Conservation (phyloP, 2,329 filamentous ascomycete species). For the Colletotrichum tabaci region DNA sequence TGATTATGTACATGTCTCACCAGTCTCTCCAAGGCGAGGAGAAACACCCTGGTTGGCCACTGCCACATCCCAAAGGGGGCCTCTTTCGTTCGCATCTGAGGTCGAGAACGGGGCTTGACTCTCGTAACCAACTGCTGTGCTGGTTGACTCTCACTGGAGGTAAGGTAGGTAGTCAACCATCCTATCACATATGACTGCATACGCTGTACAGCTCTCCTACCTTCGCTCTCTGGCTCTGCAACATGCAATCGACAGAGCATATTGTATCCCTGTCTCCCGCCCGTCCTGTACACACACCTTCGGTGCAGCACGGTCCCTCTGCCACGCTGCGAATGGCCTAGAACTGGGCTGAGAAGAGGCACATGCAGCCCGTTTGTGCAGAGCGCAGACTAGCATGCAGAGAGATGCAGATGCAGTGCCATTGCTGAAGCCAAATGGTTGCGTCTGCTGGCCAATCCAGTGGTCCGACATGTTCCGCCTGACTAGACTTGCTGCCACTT, state of each 20-base stretch:
- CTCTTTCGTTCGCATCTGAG: conserved; percentile 40
- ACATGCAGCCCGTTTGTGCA: conserved; percentile 24
- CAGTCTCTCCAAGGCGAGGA: conserved; percentile 32
- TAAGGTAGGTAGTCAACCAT: conserved; percentile 15
- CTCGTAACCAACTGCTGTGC: conserved; percentile 14
- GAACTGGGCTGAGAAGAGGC: conserved; percentile 35
- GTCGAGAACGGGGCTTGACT: conserved; percentile 29
- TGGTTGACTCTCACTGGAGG: conserved; percentile 19
- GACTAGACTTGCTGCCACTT: conserved; percentile 40
- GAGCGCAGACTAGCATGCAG: conserved; percentile 21
- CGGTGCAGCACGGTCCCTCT: conserved; percentile 25
- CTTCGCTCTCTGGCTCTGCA: conserved; percentile 1
- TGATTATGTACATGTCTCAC: conserved; percentile 34
- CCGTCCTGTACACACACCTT: conserved; percentile 33
- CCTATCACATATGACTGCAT: conserved; percentile 33
- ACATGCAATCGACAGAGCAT: conserved; percentile 33
- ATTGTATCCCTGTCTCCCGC: conserved; percentile 35
- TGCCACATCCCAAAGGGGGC: conserved; percentile 7
- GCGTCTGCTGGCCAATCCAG: conserved; percentile 36
- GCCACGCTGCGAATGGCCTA: conserved; percentile 32
- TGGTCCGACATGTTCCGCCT: conserved; percentile 32
- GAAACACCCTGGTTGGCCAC: conserved; percentile 28
- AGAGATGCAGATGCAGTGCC: conserved; percentile 40
- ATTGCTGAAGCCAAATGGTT: conserved; percentile 26
- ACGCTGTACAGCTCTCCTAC: neutral